A percentile compares a stretch with the other conserved stretches of the same genome.
Evolutionary conservation across 1,284 basidiomycete genomes (phyloP).

Genomic region (Pseudozyma sp.): DNA sequence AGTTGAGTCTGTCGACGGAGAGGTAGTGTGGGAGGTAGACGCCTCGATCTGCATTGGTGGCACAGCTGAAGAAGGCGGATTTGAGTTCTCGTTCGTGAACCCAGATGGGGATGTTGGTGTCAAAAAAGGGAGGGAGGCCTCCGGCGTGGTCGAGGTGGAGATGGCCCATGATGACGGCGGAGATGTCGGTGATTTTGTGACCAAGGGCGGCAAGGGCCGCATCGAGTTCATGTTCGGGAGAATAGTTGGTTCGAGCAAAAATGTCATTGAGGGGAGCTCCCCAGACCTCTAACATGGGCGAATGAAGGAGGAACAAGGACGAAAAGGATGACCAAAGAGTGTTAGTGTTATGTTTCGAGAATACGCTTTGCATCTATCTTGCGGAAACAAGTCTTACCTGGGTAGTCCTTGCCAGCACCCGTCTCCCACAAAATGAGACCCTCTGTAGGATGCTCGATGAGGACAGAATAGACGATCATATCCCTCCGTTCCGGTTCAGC

Average conservation of each 20-base stretch:
- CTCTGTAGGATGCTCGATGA: constrained; percentile 65
- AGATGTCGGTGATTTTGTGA: constrained; percentile 59
- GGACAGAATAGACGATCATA: constrained; percentile 55
- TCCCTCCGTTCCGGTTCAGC: constrained; percentile 47
- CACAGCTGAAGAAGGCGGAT: constrained; percentile 55
- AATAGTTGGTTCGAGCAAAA: constrained; percentile 46
- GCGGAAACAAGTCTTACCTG: constrained; percentile 9
- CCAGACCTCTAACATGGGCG: constrained; percentile 29
- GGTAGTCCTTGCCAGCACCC: constrained; percentile 60
- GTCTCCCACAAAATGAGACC: constrained; percentile 66
- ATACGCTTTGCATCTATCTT: background rate
- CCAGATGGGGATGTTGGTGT: constrained; percentile 60
- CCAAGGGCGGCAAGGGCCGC: constrained; percentile 61
- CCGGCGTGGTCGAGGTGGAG: constrained; percentile 65
- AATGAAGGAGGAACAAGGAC: background rate
- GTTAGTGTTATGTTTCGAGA: background rate
- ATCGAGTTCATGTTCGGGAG: constrained; percentile 62
- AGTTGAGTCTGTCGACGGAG: constrained; percentile 51
- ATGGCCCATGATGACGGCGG: constrained; percentile 54
- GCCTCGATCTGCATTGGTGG: constrained; percentile 58
- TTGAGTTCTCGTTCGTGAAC: constrained; percentile 64
- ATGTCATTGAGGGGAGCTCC: constrained; percentile 50
- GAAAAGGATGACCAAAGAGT: background rate
- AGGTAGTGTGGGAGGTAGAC: constrained; percentile 61
- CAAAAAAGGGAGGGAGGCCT: constrained; percentile 54